phyloP scores from a whole-genome alignment of 106 monocot species.

The Dendrobium officinale region DNA sequence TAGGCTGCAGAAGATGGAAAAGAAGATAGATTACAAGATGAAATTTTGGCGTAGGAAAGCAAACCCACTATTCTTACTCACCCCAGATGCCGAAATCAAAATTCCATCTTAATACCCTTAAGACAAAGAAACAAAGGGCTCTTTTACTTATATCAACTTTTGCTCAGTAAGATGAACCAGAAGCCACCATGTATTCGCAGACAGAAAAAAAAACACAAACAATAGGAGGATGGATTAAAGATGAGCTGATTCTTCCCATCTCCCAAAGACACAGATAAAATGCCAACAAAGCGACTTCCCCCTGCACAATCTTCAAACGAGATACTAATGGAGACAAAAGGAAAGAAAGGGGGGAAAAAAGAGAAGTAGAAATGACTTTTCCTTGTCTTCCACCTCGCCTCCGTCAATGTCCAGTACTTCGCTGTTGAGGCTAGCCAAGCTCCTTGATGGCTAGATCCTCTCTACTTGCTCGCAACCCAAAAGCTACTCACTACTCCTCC shows the following conservation, averaged over 20 bases:
- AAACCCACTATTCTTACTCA: neutral
- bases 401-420: neutral
- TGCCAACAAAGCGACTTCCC: conserved; percentile 6
- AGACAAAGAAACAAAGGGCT: neutral
- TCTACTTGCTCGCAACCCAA: conserved; percentile 1
- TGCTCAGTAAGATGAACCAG: neutral
- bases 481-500: neutral
- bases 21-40: neutral
- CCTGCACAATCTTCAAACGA: neutral
- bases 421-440: conserved; percentile 3
- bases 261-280: neutral
- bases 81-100: neutral
- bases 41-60: neutral
- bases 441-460: conserved; percentile 8
- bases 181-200: neutral
- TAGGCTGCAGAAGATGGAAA: neutral
- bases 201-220: neutral
- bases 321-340: conserved; percentile 1
- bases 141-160: neutral
- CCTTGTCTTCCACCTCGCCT: neutral
- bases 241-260: conserved; percentile 4
- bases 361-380: neutral
- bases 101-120: neutral
- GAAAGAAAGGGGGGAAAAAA: neutral
- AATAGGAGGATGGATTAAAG: conserved; percentile 1